Evolutionary conservation across 371 early-diverging fungal species (phyloP).

Genomic region (Saksenaea oblongispora): DNA sequence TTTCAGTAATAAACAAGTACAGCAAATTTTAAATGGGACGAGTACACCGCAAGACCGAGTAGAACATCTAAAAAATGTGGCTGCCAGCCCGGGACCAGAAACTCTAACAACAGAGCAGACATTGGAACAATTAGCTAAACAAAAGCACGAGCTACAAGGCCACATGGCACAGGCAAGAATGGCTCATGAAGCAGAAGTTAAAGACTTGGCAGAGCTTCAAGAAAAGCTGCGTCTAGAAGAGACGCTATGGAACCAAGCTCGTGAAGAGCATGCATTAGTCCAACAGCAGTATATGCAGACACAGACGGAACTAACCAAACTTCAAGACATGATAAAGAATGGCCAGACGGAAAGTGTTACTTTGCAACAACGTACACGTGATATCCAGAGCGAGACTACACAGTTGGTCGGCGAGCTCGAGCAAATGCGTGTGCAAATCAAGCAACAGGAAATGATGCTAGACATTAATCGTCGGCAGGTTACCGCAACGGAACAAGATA

Average conservation of each 20-base stretch:
- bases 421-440: constrained; percentile 22
- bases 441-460: constrained; percentile 39
- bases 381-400: constrained; percentile 41
- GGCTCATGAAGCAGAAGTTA: constrained; percentile 26
- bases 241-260: constrained; percentile 21
- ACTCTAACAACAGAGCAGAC: constrained; percentile 21
- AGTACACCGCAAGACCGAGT: constrained; percentile 42
- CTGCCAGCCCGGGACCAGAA: constrained; percentile 23
- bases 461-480: constrained; percentile 40
- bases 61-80: constrained; percentile 14
- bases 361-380: constrained; percentile 30
- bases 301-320: constrained; percentile 18
- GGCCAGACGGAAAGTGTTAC: constrained; percentile 34
- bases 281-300: constrained; percentile 19
- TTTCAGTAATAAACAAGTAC: constrained; percentile 35
- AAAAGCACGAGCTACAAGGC: constrained; percentile 26
- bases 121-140: constrained; percentile 20
- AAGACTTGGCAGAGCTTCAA: constrained; percentile 22
- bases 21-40: constrained; percentile 34
- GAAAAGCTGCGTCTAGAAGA: constrained; percentile 21
- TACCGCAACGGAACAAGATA: constrained; percentile 37
- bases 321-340: constrained; percentile 23
- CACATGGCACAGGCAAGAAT: constrained; percentile 26
- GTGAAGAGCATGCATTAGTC: constrained; percentile 26
- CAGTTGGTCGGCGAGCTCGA: constrained; percentile 27